phyloP scores from a whole-genome alignment of 345 rosid species.

The Eutrema heterophyllum region DNA sequence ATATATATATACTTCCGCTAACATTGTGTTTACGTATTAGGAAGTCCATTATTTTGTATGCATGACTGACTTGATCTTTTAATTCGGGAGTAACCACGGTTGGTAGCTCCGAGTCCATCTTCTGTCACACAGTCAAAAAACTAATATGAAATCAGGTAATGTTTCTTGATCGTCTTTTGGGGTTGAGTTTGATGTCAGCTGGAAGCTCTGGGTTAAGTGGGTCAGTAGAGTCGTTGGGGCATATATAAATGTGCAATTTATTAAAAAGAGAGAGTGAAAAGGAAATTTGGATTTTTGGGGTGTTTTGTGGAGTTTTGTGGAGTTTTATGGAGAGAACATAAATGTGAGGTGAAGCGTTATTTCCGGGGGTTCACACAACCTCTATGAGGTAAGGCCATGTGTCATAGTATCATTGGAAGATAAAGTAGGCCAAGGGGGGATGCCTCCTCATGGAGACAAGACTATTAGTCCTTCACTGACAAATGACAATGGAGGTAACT shows the following conservation, averaged over 20 bases:
- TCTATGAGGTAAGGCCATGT: neutral
- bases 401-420: neutral
- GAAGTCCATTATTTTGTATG: neutral
- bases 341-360: constrained; percentile 31
- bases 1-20: neutral
- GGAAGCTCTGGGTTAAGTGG: constrained; percentile 13
- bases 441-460: constrained; percentile 31
- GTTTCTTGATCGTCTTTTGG: constrained; percentile 24
- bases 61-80: neutral
- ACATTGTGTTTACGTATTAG: neutral
- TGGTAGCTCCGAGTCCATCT: neutral
- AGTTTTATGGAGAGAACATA: neutral
- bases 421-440: constrained; percentile 13
- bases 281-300: constrained; percentile 1
- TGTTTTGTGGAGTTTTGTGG: too few relatives aligned
- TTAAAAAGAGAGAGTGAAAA: neutral
- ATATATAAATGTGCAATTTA: constrained; percentile 22
- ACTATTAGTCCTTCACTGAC: constrained; percentile 33
- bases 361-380: constrained; percentile 33
- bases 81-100: neutral
- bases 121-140: constrained; percentile 10
- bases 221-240: constrained; percentile 27
- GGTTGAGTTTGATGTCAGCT: constrained; percentile 30
- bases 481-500: constrained; percentile 31
- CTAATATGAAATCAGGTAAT: constrained; percentile 25